Base-by-base conservation (phyloP, 257 asterid species). In the Verbascum thapsus region DNA sequence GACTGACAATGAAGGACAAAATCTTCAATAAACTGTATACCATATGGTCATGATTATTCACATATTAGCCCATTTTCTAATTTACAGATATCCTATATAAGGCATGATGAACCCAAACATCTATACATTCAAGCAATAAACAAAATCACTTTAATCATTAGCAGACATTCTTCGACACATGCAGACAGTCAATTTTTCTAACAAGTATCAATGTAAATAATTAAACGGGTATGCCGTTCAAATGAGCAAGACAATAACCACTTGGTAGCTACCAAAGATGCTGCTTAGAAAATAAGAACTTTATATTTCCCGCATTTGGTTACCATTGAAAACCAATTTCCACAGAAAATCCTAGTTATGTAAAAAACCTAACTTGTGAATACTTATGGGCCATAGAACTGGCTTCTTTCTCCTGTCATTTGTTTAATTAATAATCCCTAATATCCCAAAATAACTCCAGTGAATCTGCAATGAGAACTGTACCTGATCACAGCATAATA, bases 131-230 rank as follows among this genome's bases (percentile, higher is more conserved):
- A 18, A 58, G 61, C 50, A 47, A 42, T 51, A 51, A 13, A 23
- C 49, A 65, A n/a, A 53, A 61, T 61, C 51, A 42, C 30, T 43
- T 9, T 15, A 12, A 41, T 55, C 43, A 44, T 37, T 13, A 22
- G 26, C 52, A 65, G 51, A 45, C 35, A 51, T 60, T 49, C 53
- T 6, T 52, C 30, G n/a, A 18, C 16, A 58, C 26, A 53, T 48
- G 55, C 57, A 63, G 57, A 47, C 41, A 17, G 13, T n/a, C 20
- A 4, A 13, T 8, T 10, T 12, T 57, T 19, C 45, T 18, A 20
- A 23, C 58, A 20, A 62, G 61, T 42, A 32, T 48, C 6, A 34
- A 20, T 19, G 37, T 3, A 9, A 41, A 37, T 9, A 17, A 58
- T 22, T 10, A 1, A 15, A 44, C 18, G 13, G 26, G 13, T 56